Evolutionary conservation across 345 rosid genomes (phyloP).

Genomic region (Salix arbutifolia): DNA sequence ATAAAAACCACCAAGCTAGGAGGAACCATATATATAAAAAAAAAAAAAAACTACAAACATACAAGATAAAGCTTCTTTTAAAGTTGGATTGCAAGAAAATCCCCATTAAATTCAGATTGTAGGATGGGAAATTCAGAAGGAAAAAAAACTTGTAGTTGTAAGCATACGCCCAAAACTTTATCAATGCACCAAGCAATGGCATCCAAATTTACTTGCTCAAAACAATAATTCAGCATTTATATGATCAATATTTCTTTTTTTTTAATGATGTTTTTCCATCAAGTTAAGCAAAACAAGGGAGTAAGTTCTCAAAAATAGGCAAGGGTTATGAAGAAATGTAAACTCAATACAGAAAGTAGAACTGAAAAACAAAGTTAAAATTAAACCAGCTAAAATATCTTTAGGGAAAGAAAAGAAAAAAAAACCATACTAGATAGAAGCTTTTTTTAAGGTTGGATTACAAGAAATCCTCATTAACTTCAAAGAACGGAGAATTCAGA

Average conservation of each 20-base stretch:
- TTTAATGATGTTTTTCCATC: neutral
- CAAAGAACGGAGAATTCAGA: neutral
- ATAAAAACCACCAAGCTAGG: slow-evolving; percentile 5
- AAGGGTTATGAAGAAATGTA: neutral
- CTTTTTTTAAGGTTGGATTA: neutral
- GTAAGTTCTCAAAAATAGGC: neutral
- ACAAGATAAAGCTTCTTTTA: neutral
- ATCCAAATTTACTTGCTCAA: neutral
- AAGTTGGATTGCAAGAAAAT: neutral
- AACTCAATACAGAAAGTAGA: neutral
- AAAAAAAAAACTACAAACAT: neutral
- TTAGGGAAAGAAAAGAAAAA: neutral
- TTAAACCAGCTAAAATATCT: neutral
- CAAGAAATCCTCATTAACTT: neutral
- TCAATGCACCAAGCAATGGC: neutral
- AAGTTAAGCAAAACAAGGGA: neutral
- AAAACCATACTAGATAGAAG: neutral
- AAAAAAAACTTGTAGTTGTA: neutral
- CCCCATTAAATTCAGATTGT: neutral
- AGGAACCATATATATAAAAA: neutral
- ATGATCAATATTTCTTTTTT: neutral
- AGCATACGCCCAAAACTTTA: neutral
- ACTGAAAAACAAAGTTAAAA: neutral
- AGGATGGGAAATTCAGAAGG: neutral
- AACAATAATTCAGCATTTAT: neutral